Base-by-base conservation (phyloP, 169 alveolate species). In the Babesia gibsoni region DNA sequence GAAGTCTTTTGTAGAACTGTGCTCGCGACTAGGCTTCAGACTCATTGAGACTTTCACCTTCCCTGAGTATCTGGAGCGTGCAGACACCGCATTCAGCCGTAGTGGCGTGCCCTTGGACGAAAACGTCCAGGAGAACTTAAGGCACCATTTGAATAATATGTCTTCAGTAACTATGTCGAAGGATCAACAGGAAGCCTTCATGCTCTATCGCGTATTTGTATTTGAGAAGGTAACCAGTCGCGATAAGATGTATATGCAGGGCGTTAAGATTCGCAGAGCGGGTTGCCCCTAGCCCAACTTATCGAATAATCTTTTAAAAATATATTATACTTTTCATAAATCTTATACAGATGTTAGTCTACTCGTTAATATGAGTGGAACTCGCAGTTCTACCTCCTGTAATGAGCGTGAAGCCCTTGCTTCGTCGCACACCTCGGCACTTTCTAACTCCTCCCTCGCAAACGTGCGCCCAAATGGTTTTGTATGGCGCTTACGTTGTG, bases 201-300 rank as follows among this genome's bases (percentile, higher is more conserved):
- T 66, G 54, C 43, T 79, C 22, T 79, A 79, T 36, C 67, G 68
- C 52, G 37, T 68, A n/a, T 79, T 79, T 35, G 83, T 79, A 10
- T 79, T 79, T 45, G 77, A 79, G 57, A 79, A 69, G 65, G 45
- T 79, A 1, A 68, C 80, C 9, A 78, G 77, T 2, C 67, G 82
- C 36, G 88, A 79, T 43, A 58, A 52, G 70, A 50, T 69, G 43
- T 79, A 79, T 59, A 67, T 79, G 67, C 83, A 69, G 64, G 88
- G 88, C 32, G 88, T 79, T 7, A 68, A 67, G 41, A 79, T 79
- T 4, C 63, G 77, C 54, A 50, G 65, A 10, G 9, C 77, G 18
- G 46, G 10, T 10, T 39, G n/a, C n/a, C n/a, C 18, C 9, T 12
- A 48, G 14, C 18, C 18, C 18, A 20, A 8, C 23, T 46, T 23